Percentiles rank a stretch among this genome's conserved stretches.
Evolutionary conservation across 257 asterid genomes (phyloP).

Genomic region (Solanum bulbocastanum): DNA sequence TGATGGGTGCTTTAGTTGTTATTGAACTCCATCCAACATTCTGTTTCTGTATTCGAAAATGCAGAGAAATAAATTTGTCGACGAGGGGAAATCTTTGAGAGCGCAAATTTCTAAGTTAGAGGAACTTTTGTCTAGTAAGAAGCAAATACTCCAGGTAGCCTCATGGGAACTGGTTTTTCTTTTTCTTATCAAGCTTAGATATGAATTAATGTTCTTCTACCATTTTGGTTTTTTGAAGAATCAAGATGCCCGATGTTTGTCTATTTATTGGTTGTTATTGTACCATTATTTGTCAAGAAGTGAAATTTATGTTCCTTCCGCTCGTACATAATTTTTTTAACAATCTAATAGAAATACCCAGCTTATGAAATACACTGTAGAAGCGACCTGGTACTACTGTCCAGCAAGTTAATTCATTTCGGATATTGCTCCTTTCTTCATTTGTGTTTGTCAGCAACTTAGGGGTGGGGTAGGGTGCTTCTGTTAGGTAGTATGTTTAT

Average conservation of each 20-base stretch:
- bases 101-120: constrained; percentile 65
- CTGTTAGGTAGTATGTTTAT: not conserved
- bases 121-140: constrained; percentile 82
- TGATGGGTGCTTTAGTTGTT: constrained; percentile 2
- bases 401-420: not conserved
- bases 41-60: not conserved
- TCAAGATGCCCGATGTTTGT: not conserved
- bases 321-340: not conserved
- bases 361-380: not conserved
- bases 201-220: not conserved
- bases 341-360: not conserved
- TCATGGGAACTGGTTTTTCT: not conserved
- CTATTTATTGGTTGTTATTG: not conserved
- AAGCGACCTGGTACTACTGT: not conserved
- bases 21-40: not conserved
- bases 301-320: not conserved
- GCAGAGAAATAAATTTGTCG: constrained; percentile 87
- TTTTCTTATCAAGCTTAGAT: not conserved
- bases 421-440: not conserved
- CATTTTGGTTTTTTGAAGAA: not conserved
- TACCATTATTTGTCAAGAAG: not conserved
- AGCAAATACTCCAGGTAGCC: constrained; percentile 62
- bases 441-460: not conserved
- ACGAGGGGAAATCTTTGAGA: constrained; percentile 68
- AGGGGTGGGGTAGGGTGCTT: not conserved